Evolutionary conservation across 306 rosid species (phyloP), one percentile per base, ranked within the genome.

Genomic region (Acmispon strigosus): DNA sequence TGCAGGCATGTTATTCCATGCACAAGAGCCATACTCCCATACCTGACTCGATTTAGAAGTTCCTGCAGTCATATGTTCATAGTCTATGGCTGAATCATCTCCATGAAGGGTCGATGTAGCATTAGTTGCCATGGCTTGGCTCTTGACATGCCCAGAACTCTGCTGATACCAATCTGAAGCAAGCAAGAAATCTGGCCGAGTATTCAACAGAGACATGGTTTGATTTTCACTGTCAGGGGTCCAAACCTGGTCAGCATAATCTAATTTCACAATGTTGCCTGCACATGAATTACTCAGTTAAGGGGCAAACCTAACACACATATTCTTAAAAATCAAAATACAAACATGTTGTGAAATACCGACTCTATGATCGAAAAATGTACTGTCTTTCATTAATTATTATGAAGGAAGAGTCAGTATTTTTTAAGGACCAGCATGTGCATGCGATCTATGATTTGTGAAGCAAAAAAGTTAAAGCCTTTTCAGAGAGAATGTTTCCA

Each of bases 131-230:
- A 66, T 29, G 56, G 75, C 17, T 7, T 72, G 80, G 54, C 77
- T 84, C 76, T 69, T 82, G 45, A n/a, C 45, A 41, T 36, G 66
- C 36, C 81, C 92, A 42, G 75, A 66, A 81, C 60, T 56, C 54
- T 57, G 86, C 63, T 81, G 89, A 51, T 70, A 51, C 98, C 96
- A 90, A 63, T 83, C 95, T 67, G 88, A 77, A 63, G 51, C 88
- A 76, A 89, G 85, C 73, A 87, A 68, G 24, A 73, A 86, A 77
- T 94, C 97, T 4, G 96, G 95, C 52, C 76, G 78, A 5, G 77
- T 72, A 56, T 77, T 59, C 53, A 64, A 17, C 59, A 10, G 49
- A 9, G 69, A 57, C 75, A 47, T 12, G 50, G 52, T 27, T 84
- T 82, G 86, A 60, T 59, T 85, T 48, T 87, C 92, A 74, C 67